Evolutionary conservation across 805 yeast species (phyloP), one percentile per base, ranked within the genome.

Genomic region (Saccharomycopsis selenospora): DNA sequence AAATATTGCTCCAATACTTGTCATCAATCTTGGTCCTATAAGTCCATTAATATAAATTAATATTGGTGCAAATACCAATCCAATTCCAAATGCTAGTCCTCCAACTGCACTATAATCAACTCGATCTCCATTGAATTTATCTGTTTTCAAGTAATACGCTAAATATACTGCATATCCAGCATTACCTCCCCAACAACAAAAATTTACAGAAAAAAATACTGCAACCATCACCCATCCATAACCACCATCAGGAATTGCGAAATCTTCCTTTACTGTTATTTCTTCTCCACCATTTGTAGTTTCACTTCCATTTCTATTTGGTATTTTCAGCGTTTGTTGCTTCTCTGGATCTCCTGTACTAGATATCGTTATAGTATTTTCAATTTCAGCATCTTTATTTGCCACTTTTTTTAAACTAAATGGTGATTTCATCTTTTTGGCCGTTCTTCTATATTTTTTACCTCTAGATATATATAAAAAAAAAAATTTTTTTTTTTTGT

Each of bases 161-260:
- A 77, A 65, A 55, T 75, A 77, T 11, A 77, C 63, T 2, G 79
- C 73, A 57, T 66, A 77, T 0, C 77, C 79, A 3, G 78, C 66
- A 53, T 76, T 77, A 48, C 77, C 69, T 11, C 83, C 83, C 82
- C 82, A 77, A 1, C 79, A 71, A 36, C 67, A 61, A 53, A 70
- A 67, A 50, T 69, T 72, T 44, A 72, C 59, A 1, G 74, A 49
- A 46, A 66, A 61, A 23, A 68, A 61, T 0, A 72, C 72, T 24
- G 71, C 58, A n/a, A 73, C 71, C 11, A 75, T 62, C 1, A 76
- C 70, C 76, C 80, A 73, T 3, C 77, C 79, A 40, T 68, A 42
- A 6, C 80, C 79, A 41, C 71, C 73, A 56, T 77, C 81, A 1
- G 72, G 71, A 3, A 52, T 44, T 3, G 43, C 55, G 25, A 50